phyloP scores from a whole-genome alignment of 2,329 filamentous ascomycete genomes.

The Paraconiothyrium sp. region DNA sequence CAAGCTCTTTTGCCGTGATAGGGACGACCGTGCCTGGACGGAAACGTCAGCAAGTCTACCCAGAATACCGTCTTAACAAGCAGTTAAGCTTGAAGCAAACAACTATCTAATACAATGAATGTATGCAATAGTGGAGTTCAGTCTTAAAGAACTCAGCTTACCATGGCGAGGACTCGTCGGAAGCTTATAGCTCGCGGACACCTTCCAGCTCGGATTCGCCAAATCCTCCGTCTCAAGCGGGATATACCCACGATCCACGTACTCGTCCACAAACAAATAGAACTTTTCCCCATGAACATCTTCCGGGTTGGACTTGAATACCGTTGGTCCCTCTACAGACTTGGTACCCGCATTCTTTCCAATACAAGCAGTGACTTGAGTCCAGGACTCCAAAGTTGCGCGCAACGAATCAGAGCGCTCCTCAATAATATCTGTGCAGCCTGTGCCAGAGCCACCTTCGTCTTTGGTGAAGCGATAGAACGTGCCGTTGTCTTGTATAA shows the following conservation, averaged over 20 bases:
- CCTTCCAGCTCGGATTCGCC: slow-evolving; percentile 59
- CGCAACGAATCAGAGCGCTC: slow-evolving; percentile 58
- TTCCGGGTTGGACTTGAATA: slow-evolving; percentile 61
- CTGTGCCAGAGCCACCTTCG: slow-evolving; percentile 59
- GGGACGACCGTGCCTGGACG: slow-evolving; percentile 57
- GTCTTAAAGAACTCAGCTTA: neutral
- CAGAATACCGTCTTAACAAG: neutral
- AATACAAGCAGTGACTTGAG: slow-evolving; percentile 59
- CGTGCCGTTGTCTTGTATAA: slow-evolving; percentile 53
- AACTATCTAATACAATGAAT: neutral
- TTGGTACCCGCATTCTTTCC: slow-evolving; percentile 60
- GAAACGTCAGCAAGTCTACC: neutral
- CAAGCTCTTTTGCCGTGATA: slow-evolving; percentile 59
- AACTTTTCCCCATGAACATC: slow-evolving; percentile 64
- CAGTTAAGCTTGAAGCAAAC: too few species aligned
- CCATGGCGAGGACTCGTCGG: slow-evolving; percentile 63
- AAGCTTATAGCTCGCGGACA: slow-evolving; percentile 58
- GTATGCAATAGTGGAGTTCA: too few species aligned
- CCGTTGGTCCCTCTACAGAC: slow-evolving; percentile 62
- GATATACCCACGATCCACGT: slow-evolving; percentile 61
- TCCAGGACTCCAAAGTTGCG: slow-evolving; percentile 56
- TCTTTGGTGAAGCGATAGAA: slow-evolving; percentile 67
- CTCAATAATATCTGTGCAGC: slow-evolving; percentile 65
- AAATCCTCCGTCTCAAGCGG: slow-evolving; percentile 63
- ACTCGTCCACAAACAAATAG: slow-evolving; percentile 67